Conservation (phyloP, 768 basidiomycete species). For the Leccinum uliginosum region DNA sequence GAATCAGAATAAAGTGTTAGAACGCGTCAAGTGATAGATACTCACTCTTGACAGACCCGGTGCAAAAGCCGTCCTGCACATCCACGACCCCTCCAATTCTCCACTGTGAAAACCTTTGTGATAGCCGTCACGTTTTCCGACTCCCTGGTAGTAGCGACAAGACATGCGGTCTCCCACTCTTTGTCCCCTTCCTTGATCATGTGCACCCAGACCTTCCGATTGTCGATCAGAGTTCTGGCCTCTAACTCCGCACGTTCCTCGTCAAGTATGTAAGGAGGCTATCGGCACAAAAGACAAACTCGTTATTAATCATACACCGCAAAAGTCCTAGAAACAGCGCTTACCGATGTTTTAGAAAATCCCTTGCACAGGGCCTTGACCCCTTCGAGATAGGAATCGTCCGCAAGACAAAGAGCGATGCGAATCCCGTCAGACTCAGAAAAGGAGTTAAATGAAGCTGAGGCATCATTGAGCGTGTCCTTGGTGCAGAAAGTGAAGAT, state of each 20-base stretch:
- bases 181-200: conserved; percentile 31
- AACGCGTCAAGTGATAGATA: conserved; percentile 4
- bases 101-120: conserved; percentile 67
- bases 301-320: background rate
- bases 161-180: conserved; percentile 47
- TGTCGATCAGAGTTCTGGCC: conserved; percentile 45
- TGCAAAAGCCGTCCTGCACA: conserved; percentile 62
- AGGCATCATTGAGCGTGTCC: conserved; percentile 32
- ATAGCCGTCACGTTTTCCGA: conserved; percentile 55
- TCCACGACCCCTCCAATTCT: conserved; percentile 45
- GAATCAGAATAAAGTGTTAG: conserved; percentile 7
- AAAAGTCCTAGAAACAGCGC: conserved; percentile 14
- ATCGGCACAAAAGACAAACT: background rate
- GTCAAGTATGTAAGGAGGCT: conserved; percentile 56
- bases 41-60: conserved; percentile 52
- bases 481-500: conserved; percentile 52
- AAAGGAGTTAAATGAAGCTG: background rate
- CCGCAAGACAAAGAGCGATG: conserved; percentile 33
- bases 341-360: conserved; percentile 59
- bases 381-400: conserved; percentile 23
- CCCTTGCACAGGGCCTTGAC: conserved; percentile 47
- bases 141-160: conserved; percentile 66
- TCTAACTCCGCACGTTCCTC: conserved; percentile 42
- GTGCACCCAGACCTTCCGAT: conserved; percentile 58
- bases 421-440: conserved; percentile 9